Conservation (phyloP, 192 early-diverging fungal species). For the Coemansia sp. region DNA sequence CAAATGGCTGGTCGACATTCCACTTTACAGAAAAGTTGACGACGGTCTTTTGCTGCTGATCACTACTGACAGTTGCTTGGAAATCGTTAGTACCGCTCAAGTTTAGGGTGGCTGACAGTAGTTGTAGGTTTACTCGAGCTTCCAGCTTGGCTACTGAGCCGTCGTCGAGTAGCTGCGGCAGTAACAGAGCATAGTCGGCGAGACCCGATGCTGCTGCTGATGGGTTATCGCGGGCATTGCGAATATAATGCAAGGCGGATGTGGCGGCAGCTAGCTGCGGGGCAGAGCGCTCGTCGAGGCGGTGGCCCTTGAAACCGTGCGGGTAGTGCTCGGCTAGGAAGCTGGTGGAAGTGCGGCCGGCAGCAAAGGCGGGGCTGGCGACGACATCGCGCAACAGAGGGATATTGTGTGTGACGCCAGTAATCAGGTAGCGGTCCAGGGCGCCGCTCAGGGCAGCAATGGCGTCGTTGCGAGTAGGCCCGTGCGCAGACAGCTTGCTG, state of each 20-base stretch:
- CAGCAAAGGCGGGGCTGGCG: conserved; percentile 67
- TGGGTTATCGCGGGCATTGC: conserved; percentile 56
- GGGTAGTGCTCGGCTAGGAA: conserved; percentile 92
- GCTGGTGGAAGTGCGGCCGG: conserved; percentile 80
- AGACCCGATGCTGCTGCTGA: background rate
- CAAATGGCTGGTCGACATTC: conserved; percentile 75
- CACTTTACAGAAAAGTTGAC: conserved; percentile 59
- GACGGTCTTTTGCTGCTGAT: conserved; percentile 25
- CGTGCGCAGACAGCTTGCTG: conserved; percentile 92
- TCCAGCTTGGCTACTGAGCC: conserved; percentile 40
- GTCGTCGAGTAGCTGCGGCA: conserved; percentile 58
- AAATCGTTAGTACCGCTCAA: conserved; percentile 40
- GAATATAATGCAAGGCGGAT: conserved; percentile 68
- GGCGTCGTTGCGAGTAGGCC: conserved; percentile 72
- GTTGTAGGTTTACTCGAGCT: conserved; percentile 10
- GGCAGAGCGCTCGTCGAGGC: conserved; percentile 55
- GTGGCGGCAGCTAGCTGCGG: conserved; percentile 68
- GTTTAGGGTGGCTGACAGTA: background rate
- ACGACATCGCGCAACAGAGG: conserved; percentile 89
- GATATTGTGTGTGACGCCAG: conserved; percentile 96
- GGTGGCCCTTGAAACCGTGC: conserved; percentile 79
- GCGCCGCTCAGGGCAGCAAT: conserved; percentile 79
- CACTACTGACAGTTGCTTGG: background rate
- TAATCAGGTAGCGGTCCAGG: conserved; percentile 89
- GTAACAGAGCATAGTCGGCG: conserved; percentile 12